These are phyloP conservation scores for Phallus indusiatus DNA, from an alignment of 768 basidiomycete species.

Conservation along the genomic window DNA sequence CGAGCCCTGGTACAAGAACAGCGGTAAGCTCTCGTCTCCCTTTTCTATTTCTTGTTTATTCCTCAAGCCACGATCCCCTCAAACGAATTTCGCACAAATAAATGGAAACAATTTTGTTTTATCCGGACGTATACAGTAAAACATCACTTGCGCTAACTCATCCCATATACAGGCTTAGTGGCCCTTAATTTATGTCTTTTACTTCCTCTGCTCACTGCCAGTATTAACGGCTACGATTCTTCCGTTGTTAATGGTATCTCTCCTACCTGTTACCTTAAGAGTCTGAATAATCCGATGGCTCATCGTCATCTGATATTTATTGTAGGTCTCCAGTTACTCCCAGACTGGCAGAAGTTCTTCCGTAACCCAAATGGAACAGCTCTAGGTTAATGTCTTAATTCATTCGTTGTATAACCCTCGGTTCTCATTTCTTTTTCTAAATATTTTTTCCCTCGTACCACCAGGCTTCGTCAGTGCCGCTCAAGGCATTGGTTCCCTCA, in stretches of 20 bases:
- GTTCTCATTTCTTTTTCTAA: background rate
- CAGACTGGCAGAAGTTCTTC: slow-evolving; percentile 53
- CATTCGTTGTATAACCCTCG: background rate
- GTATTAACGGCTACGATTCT: slow-evolving; percentile 59
- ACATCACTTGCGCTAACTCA: too few relatives aligned
- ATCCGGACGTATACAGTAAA: too few relatives aligned
- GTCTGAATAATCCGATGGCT: background rate
- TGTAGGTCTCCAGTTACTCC: slow-evolving; percentile 59
- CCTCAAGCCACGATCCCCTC: too few relatives aligned
- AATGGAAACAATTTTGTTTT: too few relatives aligned
- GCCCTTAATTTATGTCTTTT: slow-evolving; percentile 48
- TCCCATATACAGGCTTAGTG: slow-evolving; percentile 37
- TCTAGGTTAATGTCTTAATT: slow-evolving; percentile 29
- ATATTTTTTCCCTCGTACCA: background rate
- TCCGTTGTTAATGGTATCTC: slow-evolving; percentile 49
- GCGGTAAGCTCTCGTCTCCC: background rate
- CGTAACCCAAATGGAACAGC: slow-evolving; percentile 39
- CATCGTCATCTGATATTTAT: background rate
- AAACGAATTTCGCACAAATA: too few relatives aligned
- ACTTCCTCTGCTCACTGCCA: slow-evolving; percentile 55
- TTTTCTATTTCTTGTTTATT: background rate
- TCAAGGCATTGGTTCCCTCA: slow-evolving; percentile 48
- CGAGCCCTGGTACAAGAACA: slow-evolving; percentile 6
- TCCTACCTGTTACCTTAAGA: background rate
- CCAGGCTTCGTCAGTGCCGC: slow-evolving; percentile 59